Evolutionary conservation across 352 stramenopile species (phyloP), one percentile per base, ranked within the genome.

Genomic region (Phytophthora ohioensis): DNA sequence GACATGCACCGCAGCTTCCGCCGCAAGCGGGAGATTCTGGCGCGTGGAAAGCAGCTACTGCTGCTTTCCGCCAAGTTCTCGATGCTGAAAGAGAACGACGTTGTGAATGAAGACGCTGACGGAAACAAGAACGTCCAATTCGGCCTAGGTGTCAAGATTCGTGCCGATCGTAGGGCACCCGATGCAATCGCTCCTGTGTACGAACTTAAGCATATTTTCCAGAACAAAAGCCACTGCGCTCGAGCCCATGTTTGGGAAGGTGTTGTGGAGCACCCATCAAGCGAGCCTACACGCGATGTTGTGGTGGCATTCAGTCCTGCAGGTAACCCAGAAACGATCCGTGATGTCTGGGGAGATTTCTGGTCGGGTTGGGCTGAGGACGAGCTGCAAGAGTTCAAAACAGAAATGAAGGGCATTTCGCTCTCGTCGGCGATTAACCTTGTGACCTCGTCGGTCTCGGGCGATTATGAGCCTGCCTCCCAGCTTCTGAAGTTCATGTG

Each of bases 51-150:
- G 69, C 75, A 91, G 57, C 61, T 96, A 9, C 51, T 96, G 48
- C 69, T 96, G 39, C 73, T 96, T 12, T 92, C 88, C 56, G 88
- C 88, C 59, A 96, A 96, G 58, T 96, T 96, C 36, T 91, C 85
- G 11, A 96, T 96, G 88, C 83, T 94, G 21, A 96, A 94, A 57
- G 87, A 93, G 45, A 91, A 87, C 32, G 88, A 96, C 15, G 53
- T 93, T n/a, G 80, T 96, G 43, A 95, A 94, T 57, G 87, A 92
- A 73, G 88, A 96, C 63, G 88, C 88, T 1, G 69, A 92, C 3
- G 88, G 88, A 52, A 94, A 94, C 80, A 96, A 94, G 73, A 94
- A 94, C 61, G 85, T 94, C 42, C 85, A 89, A 70, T 96, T 94
- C 57, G 88, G 88, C 35, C 74, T 77, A 12, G 88, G 88, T 38